Evolutionary conservation across 2,329 filamentous ascomycete species (phyloP), one percentile per base, ranked within the genome.

Genomic region (Alternaria viburni): DNA sequence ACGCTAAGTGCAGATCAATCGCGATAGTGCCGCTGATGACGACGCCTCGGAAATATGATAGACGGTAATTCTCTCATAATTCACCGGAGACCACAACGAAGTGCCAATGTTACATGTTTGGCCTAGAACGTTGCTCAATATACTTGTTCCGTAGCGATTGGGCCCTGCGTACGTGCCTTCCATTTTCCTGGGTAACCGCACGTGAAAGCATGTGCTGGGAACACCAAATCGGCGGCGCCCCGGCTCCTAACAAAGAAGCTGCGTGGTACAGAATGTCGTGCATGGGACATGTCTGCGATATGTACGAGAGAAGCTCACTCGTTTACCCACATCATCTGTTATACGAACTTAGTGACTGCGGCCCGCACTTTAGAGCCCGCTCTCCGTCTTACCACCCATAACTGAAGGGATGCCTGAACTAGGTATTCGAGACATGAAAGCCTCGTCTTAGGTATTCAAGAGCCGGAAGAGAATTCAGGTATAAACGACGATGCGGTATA

Each of bases 1-100:
- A 59, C 67, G 67, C 65, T 68, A 71, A 49, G 55, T 55, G 62
- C 26, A 59, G 49, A 58, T 59, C 62, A 61, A 45, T 58, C 41
- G 60, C 59, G 62, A 62, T 57, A 61, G 69, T 62, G 61, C 65
- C 62, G 69, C 67, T 43, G 69, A 65, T 69, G 65, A 71, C 67
- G 69, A 69, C 62, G 63, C 61, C 32, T 52, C 54, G 44, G 49
- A 59, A 65, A 55, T 49, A 30, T 32, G n/a, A 19, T 19, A 44
- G 43, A 19, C 51, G 47, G 10, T 25, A 9, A 23, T 36, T 15
- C 21, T 43, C 43, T 43, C 50, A 25, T 17, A 32, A n/a, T n/a
- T 50, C 25, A 50, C 50, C 23, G 13, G 41, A 41, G 13, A 21
- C 21, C 43, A 12, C 50, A 43, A n/a, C 15, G 36, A 49, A 26